These are phyloP conservation scores for Kwoniella dendrophila DNA, from an alignment of 768 basidiomycete genomes.

Conservation along the genomic window DNA sequence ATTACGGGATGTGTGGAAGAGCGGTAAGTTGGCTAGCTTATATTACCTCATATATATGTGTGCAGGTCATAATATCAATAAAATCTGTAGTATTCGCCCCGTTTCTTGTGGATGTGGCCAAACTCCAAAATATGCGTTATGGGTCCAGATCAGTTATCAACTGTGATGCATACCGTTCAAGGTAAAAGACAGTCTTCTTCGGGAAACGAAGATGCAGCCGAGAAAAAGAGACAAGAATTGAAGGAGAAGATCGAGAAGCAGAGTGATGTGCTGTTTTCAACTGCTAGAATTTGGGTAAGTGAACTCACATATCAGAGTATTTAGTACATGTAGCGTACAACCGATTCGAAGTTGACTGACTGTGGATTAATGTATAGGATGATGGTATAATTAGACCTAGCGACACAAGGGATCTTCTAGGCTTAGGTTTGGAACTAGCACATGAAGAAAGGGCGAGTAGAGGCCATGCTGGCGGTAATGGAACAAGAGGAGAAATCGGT, in stretches of 20 bases:
- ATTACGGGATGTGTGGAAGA: slow-evolving; percentile 93
- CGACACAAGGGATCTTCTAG: slow-evolving; percentile 85
- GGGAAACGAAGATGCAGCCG: slow-evolving; percentile 9
- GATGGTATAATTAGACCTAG: slow-evolving; percentile 73
- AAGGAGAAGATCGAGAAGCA: slow-evolving; percentile 84
- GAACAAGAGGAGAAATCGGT: slow-evolving; percentile 63
- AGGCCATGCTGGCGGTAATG: slow-evolving; percentile 57
- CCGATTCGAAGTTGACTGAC: background rate
- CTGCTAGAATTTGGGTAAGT: slow-evolving; percentile 80
- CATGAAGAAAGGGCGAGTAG: slow-evolving; percentile 52
- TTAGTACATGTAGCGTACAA: too few relatives aligned
- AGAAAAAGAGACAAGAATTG: slow-evolving; percentile 55
- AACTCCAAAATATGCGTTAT: slow-evolving; percentile 93
- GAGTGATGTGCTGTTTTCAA: slow-evolving; percentile 82
- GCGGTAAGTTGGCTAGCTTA: slow-evolving; percentile 65
- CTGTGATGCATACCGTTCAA: slow-evolving; percentile 85
- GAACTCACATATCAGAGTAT: too few relatives aligned
- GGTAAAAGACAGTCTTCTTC: slow-evolving; percentile 62
- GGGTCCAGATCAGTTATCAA: slow-evolving; percentile 89
- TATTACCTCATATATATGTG: background rate
- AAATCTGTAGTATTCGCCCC: slow-evolving; percentile 75
- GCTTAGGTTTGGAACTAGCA: slow-evolving; percentile 81
- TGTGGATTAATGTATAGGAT: slow-evolving; percentile 28
- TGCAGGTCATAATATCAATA: slow-evolving; percentile 7
- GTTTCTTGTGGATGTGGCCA: slow-evolving; percentile 99